Evolutionary conservation across 371 early-diverging fungal species (phyloP).

Genomic region (Mucor sp.): DNA sequence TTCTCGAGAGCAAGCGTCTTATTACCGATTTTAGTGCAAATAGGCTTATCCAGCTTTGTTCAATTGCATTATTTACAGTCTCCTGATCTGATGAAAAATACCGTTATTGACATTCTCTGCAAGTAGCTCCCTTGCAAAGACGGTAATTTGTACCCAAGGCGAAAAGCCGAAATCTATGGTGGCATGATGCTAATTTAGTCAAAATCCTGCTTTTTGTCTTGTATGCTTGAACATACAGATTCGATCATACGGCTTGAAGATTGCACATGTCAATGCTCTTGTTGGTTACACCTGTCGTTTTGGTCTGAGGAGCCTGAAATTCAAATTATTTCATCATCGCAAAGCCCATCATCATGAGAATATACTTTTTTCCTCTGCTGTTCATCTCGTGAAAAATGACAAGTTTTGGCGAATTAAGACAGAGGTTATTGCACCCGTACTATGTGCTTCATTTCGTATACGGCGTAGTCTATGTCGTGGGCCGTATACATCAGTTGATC

Average conservation of each 20-base stretch:
- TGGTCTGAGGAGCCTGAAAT: background rate
- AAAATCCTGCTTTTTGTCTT: background rate
- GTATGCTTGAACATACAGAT: too few relatives aligned
- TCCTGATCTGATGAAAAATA: background rate
- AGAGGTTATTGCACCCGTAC: constrained; percentile 56
- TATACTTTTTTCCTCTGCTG: background rate
- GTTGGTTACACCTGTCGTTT: background rate
- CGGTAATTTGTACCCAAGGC: background rate
- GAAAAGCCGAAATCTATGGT: background rate
- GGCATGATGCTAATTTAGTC: background rate
- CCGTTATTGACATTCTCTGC: background rate
- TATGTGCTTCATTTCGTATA: constrained; percentile 52
- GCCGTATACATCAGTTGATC: constrained; percentile 12
- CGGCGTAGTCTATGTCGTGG: constrained; percentile 26
- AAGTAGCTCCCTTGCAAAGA: background rate
- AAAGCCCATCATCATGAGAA: background rate
- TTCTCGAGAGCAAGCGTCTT: background rate
- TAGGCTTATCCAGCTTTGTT: background rate
- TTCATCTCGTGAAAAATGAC: constrained; percentile 26
- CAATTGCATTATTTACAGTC: background rate
- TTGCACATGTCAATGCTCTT: background rate
- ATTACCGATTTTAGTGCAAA: too few relatives aligned
- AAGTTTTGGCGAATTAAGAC: constrained; percentile 39
- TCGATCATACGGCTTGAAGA: background rate
- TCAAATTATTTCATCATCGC: background rate